Conservation (phyloP, 768 basidiomycete genomes). For the Gelatoporia subvermispora region DNA sequence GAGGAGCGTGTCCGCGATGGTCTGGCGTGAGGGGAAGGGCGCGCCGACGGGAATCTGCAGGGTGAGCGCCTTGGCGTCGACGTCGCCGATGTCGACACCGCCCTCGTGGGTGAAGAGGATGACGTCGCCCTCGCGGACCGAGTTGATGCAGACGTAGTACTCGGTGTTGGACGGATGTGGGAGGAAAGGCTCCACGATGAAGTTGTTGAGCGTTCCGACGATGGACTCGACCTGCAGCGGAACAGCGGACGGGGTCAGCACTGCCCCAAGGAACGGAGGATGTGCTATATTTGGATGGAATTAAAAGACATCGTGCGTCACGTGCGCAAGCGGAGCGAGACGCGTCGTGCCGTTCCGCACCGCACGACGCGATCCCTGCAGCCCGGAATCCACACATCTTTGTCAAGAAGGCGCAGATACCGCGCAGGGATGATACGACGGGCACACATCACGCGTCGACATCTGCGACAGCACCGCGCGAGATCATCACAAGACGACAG, state of each 20-base stretch:
- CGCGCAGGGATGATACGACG: too few species aligned
- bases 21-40: conserved; percentile 78
- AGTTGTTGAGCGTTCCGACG: conserved; percentile 93
- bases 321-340: not conserved
- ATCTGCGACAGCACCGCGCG: too few species aligned
- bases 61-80: conserved; percentile 93
- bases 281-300: not conserved
- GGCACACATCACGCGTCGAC: too few species aligned
- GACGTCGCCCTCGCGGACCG: conserved; percentile 86
- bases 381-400: too few species aligned
- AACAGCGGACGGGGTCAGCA: conserved; percentile 17
- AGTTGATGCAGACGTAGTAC: conserved; percentile 98
- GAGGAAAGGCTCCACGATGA: conserved; percentile 98
- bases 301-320: not conserved
- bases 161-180: conserved; percentile 92
- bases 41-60: conserved; percentile 75
- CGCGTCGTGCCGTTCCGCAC: not conserved
- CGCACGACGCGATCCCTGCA: too few species aligned
- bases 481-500: too few species aligned
- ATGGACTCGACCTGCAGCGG: conserved; percentile 76
- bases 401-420: too few species aligned
- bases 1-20: conserved; percentile 72
- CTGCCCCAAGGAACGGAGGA: not conserved
- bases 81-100: conserved; percentile 97
- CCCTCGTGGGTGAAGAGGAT: conserved; percentile 99